phyloP scores from a whole-genome alignment of 306 rosid species.

The Prunus kanzakura region DNA sequence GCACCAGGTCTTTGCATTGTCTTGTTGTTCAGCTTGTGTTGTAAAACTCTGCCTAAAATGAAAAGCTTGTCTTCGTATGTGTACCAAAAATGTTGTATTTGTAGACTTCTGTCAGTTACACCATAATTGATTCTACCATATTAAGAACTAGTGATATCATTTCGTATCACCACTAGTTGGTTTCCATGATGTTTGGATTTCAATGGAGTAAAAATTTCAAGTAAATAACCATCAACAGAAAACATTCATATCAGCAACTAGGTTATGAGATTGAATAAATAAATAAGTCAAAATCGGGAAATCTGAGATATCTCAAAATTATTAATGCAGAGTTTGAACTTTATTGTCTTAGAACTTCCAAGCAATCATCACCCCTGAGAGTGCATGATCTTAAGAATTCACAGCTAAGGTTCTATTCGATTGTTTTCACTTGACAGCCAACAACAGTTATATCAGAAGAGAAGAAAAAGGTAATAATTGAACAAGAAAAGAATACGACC shows the following conservation, averaged over 20 bases:
- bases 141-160: not conserved
- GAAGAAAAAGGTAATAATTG: conserved; percentile 16
- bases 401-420: conserved; percentile 15
- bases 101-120: not conserved
- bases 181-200: not conserved
- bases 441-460: conserved; percentile 32
- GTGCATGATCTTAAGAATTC: conserved; percentile 26
- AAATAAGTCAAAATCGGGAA: not conserved
- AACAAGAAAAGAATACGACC: conserved; percentile 14
- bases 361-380: conserved; percentile 26
- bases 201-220: not conserved
- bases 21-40: not conserved
- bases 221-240: too few species aligned
- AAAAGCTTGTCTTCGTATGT: not conserved
- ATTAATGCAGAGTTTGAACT: not conserved
- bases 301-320: not conserved
- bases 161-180: not conserved
- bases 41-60: not conserved
- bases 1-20: not conserved
- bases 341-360: conserved; percentile 1
- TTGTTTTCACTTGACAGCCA: conserved; percentile 1
- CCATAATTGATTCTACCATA: too few species aligned
- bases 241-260: not conserved
- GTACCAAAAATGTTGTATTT: not conserved
- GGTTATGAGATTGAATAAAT: not conserved